Base-by-base conservation (phyloP, 2,329 filamentous ascomycete species). In the Hypoxylon sp. region DNA sequence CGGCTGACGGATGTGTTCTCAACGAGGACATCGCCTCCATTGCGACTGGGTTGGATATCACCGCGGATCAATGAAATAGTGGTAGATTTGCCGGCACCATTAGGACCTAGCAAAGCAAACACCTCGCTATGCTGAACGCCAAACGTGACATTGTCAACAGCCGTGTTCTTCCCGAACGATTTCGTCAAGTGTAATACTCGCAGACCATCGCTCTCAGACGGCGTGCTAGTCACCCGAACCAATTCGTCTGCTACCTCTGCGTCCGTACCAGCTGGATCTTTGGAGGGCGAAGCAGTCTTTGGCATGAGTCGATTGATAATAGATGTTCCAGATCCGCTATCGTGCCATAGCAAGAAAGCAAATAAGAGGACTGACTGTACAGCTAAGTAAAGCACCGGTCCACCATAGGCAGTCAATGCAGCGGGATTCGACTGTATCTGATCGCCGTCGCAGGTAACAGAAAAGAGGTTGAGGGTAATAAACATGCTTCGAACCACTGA, bases 31-130 rank as follows among this genome's bases (percentile, higher is more conserved):
- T 95, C 89, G 21, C 91, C 90, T n/a, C 83, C 81, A 44, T 84
- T 81, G 45, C 73, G 74, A 37, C 82, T 85, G 0, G 91, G 91
- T 41, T 85, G 84, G 19, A 93, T 80, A 64, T 97, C 92, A n/a
- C 93, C 93, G 55, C 92, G 84, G 59, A 97, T 91, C 31, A 96
- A 77, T 1, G 87, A 90, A 62, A 97, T 96, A 0, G 89, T 95
- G 0, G 91, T 96, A 0, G 87, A 91, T 65, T 97, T 97, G 49
- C 92, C 92, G 1, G 92, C 93, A 16, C 92, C 91, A 66, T 96
- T 96, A 11, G 92, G 91, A 0, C 92, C 92, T 1, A 97, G 80
- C 0, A 97, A 79, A 0, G 91, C 91, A 71, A 96, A 96, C 1
- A 96, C 89, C 67, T 96, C 88, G 38, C 89, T 88, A 37, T 83